Base-by-base conservation (phyloP, 176 grass and related monocot genomes). In the Triticum urartu region DNA sequence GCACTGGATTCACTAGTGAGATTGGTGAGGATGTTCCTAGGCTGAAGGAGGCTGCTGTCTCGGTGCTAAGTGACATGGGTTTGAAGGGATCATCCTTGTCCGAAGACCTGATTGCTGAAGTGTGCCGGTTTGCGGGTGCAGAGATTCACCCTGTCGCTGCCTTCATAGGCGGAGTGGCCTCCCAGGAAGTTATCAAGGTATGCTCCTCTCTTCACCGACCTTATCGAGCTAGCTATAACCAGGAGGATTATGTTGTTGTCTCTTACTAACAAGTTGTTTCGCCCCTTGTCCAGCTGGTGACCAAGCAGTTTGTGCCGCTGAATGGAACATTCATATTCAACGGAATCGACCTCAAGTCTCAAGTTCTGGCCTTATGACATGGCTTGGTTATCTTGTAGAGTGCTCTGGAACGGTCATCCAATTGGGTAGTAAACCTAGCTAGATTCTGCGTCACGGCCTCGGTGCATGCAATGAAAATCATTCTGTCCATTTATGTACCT, bases 121-220 rank as follows among this genome's bases (percentile, higher is more conserved):
- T 98, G 87, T 95, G 93, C 89, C 82, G 93, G 76, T 98, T 91
- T 72, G 95, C 87, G 78, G 91, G 89, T 60, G 89, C 91, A 32
- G 95, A 98, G 68, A 90, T 95, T 47, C 93, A 98, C 82, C 17
- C 89, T 0, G 93, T 98, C 34, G 91, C 95, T 79, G 88, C 95
- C 20, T 98, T 98, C 59, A 91, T 98, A 45, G 95, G 93, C 43
- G 95, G 95, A 34, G 79, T 98, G 1, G 90, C 93, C 80, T 94
- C 93, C 33, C 96, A 95, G 82, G 91, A 98, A 92, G 93, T 94
- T 69, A 98, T 98, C 56, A 94, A 95, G 93, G 95, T 98, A 17
- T 61, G 42, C 69, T 75, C 26, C 15, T 69, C 38, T 75, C 17
- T 30, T 81, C 33, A 3, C 50, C 13, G 33, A 68, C 84, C 56